phyloP scores from a whole-genome alignment of 345 rosid species.

The Clausena lansium region DNA sequence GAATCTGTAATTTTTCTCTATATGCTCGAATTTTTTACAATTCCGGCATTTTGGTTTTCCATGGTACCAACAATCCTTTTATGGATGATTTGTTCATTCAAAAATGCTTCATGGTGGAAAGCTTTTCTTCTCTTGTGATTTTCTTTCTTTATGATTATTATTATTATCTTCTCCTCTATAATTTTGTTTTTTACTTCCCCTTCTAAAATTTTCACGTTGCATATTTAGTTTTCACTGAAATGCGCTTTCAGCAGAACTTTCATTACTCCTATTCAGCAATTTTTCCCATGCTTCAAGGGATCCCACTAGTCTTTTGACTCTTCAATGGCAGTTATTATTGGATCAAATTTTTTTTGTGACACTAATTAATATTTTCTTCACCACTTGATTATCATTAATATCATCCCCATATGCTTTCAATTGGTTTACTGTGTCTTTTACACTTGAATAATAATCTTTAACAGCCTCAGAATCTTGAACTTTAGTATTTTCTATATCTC shows the following conservation, averaged over 20 bases:
- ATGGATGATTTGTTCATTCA: background rate
- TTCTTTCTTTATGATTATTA: background rate
- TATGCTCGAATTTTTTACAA: background rate
- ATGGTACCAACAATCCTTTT: background rate
- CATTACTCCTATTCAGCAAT: background rate
- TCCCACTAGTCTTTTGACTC: too few species aligned
- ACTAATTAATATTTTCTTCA: too few species aligned
- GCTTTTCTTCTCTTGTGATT: background rate
- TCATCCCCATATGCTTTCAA: too few species aligned
- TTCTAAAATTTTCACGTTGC: background rate
- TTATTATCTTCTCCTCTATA: background rate
- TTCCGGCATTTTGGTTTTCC: background rate
- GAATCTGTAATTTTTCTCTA: background rate
- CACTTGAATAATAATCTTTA: too few species aligned
- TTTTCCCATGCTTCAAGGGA: background rate
- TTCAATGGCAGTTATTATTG: too few species aligned
- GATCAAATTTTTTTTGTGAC: too few species aligned
- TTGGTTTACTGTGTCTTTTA: too few species aligned
- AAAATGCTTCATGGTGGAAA: background rate
- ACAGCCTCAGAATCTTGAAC: background rate
- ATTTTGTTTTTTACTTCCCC: background rate
- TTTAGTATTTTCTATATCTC: conserved; percentile 1
- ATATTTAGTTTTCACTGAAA: background rate
- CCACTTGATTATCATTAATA: too few species aligned
- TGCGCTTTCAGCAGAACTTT: too few species aligned